Conservation (phyloP, 1,284 basidiomycete species). For the Sanguinoderma infundibulare region DNA sequence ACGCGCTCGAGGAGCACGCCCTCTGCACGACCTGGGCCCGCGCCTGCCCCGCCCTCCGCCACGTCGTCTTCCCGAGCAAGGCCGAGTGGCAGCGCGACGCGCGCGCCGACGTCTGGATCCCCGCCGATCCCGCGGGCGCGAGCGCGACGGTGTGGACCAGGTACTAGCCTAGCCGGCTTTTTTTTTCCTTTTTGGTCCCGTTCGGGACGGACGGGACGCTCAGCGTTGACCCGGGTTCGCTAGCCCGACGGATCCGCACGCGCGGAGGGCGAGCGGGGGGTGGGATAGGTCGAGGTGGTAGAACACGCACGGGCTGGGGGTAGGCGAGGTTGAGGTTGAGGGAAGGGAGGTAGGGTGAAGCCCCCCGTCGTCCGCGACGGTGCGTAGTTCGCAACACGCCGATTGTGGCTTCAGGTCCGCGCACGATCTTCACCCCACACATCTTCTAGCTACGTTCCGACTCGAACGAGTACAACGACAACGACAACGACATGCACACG, state of each 20-base stretch:
- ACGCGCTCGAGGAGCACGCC: constrained; percentile 52
- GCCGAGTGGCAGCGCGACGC: constrained; percentile 41
- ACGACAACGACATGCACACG: no score
- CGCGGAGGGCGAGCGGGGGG: no score
- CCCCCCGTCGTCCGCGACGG: no score
- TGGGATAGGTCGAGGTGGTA: no score
- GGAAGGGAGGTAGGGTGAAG: no score
- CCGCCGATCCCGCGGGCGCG: constrained; percentile 8
- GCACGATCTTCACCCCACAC: no score
- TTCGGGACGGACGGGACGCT: background rate
- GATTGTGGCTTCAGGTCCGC: no score
- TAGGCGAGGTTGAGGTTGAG: background rate
- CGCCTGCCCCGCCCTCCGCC: constrained; percentile 56
- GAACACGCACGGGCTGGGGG: background rate
- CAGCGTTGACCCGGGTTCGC: no score
- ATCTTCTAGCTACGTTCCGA: no score
- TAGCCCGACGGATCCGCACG: no score
- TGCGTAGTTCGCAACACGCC: no score
- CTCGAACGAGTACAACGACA: no score
- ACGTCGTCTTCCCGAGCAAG: constrained; percentile 59
- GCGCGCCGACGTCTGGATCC: constrained; percentile 42
- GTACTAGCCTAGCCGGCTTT: constrained; percentile 10
- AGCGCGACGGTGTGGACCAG: constrained; percentile 23
- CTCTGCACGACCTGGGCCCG: constrained; percentile 59
- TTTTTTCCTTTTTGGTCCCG: background rate